Percentiles rank a stretch among this genome's conserved stretches.
Evolutionary conservation across 176 grass and related monocot genomes (phyloP).

Genomic region (Cenchrus purpureus): DNA sequence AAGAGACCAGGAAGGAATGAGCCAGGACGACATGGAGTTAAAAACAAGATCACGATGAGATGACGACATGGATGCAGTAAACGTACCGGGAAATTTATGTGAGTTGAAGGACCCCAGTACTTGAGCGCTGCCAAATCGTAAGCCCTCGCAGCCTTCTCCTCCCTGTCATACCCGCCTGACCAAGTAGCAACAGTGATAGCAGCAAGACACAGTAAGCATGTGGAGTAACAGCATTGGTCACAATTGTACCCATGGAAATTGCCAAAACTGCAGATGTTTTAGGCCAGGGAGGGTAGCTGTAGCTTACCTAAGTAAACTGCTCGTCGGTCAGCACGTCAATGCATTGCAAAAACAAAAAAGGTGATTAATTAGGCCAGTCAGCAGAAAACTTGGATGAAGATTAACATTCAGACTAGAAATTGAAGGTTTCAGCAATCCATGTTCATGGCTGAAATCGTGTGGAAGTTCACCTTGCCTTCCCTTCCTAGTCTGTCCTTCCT

Average conservation of each 20-base stretch:
- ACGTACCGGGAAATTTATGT: constrained; percentile 88
- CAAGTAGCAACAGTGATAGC: constrained; percentile 20
- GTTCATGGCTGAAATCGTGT: neutral
- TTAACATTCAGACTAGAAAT: neutral
- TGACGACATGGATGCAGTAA: neutral
- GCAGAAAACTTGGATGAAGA: constrained; percentile 8
- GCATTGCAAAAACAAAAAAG: constrained; percentile 15
- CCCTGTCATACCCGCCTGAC: constrained; percentile 84
- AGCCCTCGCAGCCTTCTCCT: constrained; percentile 92
- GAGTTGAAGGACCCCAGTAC: constrained; percentile 50
- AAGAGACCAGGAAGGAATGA: neutral
- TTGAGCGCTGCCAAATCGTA: constrained; percentile 65
- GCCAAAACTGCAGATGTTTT: neutral
- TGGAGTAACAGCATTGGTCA: constrained; percentile 29
- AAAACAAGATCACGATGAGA: neutral
- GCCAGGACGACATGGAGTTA: constrained; percentile 16
- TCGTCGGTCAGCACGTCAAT: neutral
- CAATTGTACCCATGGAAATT: constrained; percentile 19
- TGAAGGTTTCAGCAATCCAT: neutral
- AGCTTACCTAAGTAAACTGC: constrained; percentile 92
- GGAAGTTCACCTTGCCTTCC: constrained; percentile 79
- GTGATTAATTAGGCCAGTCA: constrained; percentile 9
- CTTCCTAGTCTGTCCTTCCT: constrained; percentile 95
- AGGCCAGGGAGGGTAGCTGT: neutral
- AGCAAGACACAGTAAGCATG: constrained; percentile 4